Base-by-base conservation (phyloP, 2,329 filamentous ascomycete species). In the Pseudocercospora musae region DNA sequence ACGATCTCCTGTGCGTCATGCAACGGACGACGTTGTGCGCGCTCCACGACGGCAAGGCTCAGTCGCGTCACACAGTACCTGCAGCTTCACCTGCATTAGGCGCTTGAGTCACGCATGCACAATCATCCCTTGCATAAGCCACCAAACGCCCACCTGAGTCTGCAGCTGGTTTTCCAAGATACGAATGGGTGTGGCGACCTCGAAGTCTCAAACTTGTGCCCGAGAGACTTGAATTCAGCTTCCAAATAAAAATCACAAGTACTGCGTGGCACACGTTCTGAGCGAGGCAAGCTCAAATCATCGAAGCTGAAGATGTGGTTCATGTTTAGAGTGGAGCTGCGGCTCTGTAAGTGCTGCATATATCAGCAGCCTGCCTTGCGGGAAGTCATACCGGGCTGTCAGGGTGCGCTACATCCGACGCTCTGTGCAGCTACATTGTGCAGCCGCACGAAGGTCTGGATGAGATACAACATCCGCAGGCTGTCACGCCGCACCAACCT, bases 41-140 rank as follows among this genome's bases (percentile, higher is more conserved):
- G 53, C 52, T 40, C 21, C 59, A 62, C 60, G 11, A 20, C 60
- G 48, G 33, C 44, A 58, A 40, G 48, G 48, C 57, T 59, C 40
- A 60, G n/a, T 21, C 52, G 25, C 0, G 63, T 62, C 31, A 37
- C 60, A 62, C 63, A 50, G 54, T 60, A 59, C 57, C 60, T 62
- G 62, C 59, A 64, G 55, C 21, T 40, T 15, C 40, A 29, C 49
- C 52, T 54, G 37, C 53, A 29, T 57, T 53, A 52, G 37, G 49
- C 52, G 20, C 20, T 10, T 52, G 33, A 42, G 31, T 33, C 31
- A 33, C 37, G 1, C 37, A 40, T 40, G 37, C 37, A 44, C 46
- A 44, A 29, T 33, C 23, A 23, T 25, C 31, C 62, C 62, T 65
- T 65, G 59, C 63, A 60, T 57, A 25, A 46, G 23, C 25, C 20